Conservation (phyloP, 1,284 basidiomycete species). For the Leccinum huronense region DNA sequence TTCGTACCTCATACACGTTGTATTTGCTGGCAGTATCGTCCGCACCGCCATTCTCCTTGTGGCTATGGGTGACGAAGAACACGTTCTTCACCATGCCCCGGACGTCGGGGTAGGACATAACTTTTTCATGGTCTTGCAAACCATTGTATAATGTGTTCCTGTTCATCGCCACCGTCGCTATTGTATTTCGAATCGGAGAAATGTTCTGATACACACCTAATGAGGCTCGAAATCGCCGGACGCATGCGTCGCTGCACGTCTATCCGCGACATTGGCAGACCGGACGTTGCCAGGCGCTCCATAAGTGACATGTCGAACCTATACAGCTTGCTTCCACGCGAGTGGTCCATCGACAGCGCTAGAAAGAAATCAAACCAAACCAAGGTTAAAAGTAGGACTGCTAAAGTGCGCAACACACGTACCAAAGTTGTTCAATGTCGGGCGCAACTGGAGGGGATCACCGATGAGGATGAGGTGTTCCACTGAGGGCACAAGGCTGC, state of each 20-base stretch:
- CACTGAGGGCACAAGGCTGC: constrained; percentile 57
- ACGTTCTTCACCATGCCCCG: constrained; percentile 57
- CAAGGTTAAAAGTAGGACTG: background rate
- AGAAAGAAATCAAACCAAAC: constrained; percentile 1
- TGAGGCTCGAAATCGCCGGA: constrained; percentile 50
- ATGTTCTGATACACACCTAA: constrained; percentile 41
- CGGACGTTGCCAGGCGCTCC: constrained; percentile 53
- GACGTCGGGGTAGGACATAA: constrained; percentile 50
- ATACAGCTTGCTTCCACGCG: constrained; percentile 45
- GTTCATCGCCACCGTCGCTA: background rate
- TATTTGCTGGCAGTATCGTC: constrained; percentile 62
- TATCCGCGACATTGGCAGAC: constrained; percentile 57
- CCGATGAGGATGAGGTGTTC: constrained; percentile 69
- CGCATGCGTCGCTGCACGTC: constrained; percentile 63
- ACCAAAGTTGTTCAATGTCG: constrained; percentile 66
- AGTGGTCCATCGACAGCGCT: constrained; percentile 57
- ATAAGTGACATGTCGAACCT: constrained; percentile 64
- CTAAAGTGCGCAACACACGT: constrained; percentile 19
- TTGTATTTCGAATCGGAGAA: background rate
- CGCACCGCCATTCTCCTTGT: constrained; percentile 50
- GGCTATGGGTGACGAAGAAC: constrained; percentile 57
- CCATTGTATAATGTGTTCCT: constrained; percentile 60
- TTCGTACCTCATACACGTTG: constrained; percentile 64
- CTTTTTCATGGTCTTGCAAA: constrained; percentile 55
- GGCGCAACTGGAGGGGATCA: constrained; percentile 69